phyloP scores from a whole-genome alignment of 768 basidiomycete genomes.

The Rhizopogon roseolus region DNA sequence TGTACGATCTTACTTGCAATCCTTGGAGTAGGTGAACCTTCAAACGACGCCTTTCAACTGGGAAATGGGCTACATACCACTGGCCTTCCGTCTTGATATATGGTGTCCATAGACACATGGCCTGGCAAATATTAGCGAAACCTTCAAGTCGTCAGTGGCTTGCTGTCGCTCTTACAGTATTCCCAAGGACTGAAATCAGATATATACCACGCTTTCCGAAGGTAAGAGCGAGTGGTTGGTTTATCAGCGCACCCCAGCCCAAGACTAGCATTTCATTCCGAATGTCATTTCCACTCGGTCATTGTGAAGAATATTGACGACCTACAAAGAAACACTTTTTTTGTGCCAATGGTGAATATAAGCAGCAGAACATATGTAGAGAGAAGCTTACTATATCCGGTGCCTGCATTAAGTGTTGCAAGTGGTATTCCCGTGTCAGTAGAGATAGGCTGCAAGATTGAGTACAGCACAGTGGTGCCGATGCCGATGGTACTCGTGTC shows the following conservation, averaged over 20 bases:
- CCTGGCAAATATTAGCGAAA: constrained; percentile 1
- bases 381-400: constrained; percentile 11
- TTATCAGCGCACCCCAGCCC: constrained; percentile 15
- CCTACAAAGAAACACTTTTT: constrained; percentile 15
- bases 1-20: constrained; percentile 16
- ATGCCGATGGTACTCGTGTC: constrained; percentile 14
- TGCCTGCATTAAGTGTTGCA: constrained; percentile 14
- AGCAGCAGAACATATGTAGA: not conserved
- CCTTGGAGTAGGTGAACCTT: not conserved
- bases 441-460: constrained; percentile 14
- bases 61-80: constrained; percentile 5
- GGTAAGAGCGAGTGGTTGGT: constrained; percentile 14
- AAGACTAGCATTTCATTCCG: constrained; percentile 3
- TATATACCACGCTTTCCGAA: constrained; percentile 16
- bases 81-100: constrained; percentile 15
- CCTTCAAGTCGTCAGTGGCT: not conserved
- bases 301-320: not conserved
- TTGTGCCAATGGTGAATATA: not conserved
- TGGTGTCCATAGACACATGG: constrained; percentile 14
- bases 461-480: constrained; percentile 12
- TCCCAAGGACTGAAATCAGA: constrained; percentile 13
- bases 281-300: not conserved
- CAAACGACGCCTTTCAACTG: not conserved
- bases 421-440: constrained; percentile 15
- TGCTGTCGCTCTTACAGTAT: constrained; percentile 2